Percentiles rank a stretch among this genome's conserved stretches.
Conservation (phyloP, 176 grass and related monocot species). For the Triticum urartu region DNA sequence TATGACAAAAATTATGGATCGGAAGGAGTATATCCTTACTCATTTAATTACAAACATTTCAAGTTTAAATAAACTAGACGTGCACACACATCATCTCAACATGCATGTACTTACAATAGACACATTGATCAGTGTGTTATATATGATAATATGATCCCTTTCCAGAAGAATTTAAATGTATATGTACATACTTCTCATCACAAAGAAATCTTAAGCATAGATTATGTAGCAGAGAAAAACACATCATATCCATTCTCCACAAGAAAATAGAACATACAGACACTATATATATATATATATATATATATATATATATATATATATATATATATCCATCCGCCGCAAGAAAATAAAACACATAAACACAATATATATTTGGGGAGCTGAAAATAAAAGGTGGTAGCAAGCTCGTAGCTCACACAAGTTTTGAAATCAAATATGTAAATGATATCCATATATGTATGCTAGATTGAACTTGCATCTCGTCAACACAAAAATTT, state of each 20-base stretch:
- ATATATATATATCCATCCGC: not conserved
- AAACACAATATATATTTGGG: not conserved
- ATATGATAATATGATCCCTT: not conserved
- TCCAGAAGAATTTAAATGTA: not conserved
- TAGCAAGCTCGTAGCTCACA: not conserved
- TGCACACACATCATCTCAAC: not conserved
- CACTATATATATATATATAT: not conserved
- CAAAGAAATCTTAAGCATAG: too few relatives aligned
- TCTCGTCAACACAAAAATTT: not conserved
- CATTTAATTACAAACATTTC: not conserved
- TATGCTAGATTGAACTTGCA: not conserved
- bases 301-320: not conserved
- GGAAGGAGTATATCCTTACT: too few relatives aligned
- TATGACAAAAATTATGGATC: too few relatives aligned
- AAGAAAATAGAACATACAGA: not conserved
- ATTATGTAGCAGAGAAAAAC: not conserved
- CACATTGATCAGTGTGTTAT: not conserved
- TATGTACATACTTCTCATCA: not conserved
- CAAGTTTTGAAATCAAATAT: not conserved
- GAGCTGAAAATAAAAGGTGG: not conserved
- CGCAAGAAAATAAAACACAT: not conserved
- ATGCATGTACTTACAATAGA: not conserved
- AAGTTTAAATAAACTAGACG: not conserved
- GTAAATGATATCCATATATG: not conserved
- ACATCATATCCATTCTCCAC: not conserved